Percentiles rank a stretch among this genome's conserved stretches.
Conservation (phyloP, 371 early-diverging fungal genomes). For the Apophysomyces ossiformis region DNA sequence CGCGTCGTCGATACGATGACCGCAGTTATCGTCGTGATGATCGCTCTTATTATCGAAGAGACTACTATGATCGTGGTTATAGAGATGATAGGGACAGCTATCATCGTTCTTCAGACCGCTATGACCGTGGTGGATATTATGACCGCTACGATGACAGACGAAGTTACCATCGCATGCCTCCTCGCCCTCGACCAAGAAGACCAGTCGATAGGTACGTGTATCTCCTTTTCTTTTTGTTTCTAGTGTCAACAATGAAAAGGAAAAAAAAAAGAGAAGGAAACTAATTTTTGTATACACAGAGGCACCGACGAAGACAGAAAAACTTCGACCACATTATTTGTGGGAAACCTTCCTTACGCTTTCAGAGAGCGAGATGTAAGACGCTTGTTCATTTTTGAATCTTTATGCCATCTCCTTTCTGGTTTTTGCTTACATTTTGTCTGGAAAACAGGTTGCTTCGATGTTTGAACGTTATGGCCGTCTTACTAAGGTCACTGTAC, state of each 20-base stretch:
- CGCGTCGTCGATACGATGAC: constrained; percentile 38
- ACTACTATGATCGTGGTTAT: constrained; percentile 39
- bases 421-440: background rate
- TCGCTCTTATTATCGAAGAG: constrained; percentile 16
- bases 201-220: constrained; percentile 55
- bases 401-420: no score
- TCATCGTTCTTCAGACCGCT: constrained; percentile 33
- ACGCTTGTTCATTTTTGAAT: background rate
- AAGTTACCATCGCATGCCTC: constrained; percentile 45
- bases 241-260: no score
- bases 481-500: constrained; percentile 69
- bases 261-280: background rate
- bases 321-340: constrained; percentile 68
- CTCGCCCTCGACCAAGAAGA: constrained; percentile 59
- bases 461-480: constrained; percentile 80
- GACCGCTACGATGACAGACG: constrained; percentile 33
- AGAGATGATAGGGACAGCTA: constrained; percentile 46
- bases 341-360: constrained; percentile 84
- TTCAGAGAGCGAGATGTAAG: constrained; percentile 71
- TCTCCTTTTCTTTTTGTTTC: background rate
- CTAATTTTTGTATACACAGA: constrained; percentile 17
- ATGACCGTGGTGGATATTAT: constrained; percentile 38
- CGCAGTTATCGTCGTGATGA: constrained; percentile 23
- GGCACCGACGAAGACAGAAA: constrained; percentile 72
- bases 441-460: constrained; percentile 44